Evolutionary conservation across 2,329 filamentous ascomycete species (phyloP).

Genomic region (Pseudocercospora fuligena): DNA sequence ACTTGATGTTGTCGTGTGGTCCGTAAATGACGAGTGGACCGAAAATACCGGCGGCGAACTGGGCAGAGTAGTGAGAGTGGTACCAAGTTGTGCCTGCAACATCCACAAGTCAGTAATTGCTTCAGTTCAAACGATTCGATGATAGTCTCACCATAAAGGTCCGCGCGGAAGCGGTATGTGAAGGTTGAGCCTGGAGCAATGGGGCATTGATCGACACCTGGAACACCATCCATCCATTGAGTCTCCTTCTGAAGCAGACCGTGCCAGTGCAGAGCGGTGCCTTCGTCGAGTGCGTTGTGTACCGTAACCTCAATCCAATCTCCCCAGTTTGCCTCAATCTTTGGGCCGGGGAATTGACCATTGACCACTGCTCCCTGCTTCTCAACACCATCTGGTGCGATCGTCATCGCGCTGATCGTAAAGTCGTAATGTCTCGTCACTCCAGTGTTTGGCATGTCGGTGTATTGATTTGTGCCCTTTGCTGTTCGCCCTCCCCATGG

Average conservation of each 20-base stretch:
- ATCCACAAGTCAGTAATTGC: slow-evolving; percentile 37
- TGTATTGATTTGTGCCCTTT: slow-evolving; percentile 37
- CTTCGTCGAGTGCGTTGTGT: slow-evolving; percentile 45
- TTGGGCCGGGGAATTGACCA: slow-evolving; percentile 41
- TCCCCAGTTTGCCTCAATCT: slow-evolving; percentile 43
- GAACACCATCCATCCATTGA: slow-evolving; percentile 58
- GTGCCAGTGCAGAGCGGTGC: slow-evolving; percentile 60
- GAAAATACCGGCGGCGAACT: slow-evolving; percentile 48
- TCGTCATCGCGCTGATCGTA: slow-evolving; percentile 35
- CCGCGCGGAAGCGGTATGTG: slow-evolving; percentile 47
- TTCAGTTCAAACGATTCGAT: neutral
- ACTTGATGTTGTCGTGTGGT: slow-evolving; percentile 45
- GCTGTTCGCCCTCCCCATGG: slow-evolving; percentile 37
- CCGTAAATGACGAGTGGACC: slow-evolving; percentile 52
- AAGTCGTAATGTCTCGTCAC: slow-evolving; percentile 43
- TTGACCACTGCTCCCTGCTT: slow-evolving; percentile 39
- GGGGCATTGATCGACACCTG: slow-evolving; percentile 53
- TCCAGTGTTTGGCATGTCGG: slow-evolving; percentile 39
- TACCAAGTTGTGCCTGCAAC: slow-evolving; percentile 39
- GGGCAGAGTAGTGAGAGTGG: slow-evolving; percentile 49
- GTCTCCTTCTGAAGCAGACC: slow-evolving; percentile 57
- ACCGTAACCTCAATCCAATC: slow-evolving; percentile 44
- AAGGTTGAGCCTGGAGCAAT: slow-evolving; percentile 45
- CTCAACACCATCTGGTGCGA: slow-evolving; percentile 43
- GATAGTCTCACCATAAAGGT: slow-evolving; percentile 44